Percentiles rank a stretch among this genome's conserved stretches.
phyloP scores from a whole-genome alignment of 148 eudicot genomes.

The Diospyros lotus region DNA sequence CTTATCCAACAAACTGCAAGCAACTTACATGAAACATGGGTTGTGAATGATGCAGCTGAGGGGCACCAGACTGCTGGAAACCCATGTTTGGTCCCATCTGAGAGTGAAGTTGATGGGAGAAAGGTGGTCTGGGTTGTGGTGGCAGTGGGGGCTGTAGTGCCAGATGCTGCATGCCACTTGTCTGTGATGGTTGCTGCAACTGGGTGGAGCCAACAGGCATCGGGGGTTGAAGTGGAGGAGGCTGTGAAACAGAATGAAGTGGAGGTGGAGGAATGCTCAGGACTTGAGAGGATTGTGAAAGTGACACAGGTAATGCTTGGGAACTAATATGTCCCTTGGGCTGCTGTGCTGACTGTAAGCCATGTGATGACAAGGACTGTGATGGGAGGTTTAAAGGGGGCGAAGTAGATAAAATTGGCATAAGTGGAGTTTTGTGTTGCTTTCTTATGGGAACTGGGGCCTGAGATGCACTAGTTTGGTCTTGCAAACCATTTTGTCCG shows the following conservation, averaged over 20 bases:
- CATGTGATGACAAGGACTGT: conserved; percentile 47
- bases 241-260: conserved; percentile 45
- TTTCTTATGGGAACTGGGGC: conserved; percentile 37
- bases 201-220: no score
- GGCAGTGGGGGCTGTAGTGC: neutral
- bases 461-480: conserved; percentile 44
- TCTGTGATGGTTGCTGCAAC: no score
- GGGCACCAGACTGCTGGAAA: conserved; percentile 67
- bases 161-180: no score
- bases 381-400: conserved; percentile 37
- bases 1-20: no score
- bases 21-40: conserved; percentile 37
- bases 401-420: conserved; percentile 38
- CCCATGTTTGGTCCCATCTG: conserved; percentile 54
- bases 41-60: conserved; percentile 73
- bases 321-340: conserved; percentile 39
- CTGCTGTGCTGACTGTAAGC: conserved; percentile 38
- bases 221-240: conserved; percentile 7
- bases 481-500: conserved; percentile 46
- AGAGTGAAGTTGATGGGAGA: conserved; percentile 58
- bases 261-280: conserved; percentile 48
- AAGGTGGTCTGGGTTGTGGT: conserved; percentile 31
- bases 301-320: conserved; percentile 44
- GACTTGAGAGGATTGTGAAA: conserved; percentile 56
- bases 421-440: conserved; percentile 48